Conservation (phyloP, 2,329 filamentous ascomycete genomes). For the Sporothrix luriei region DNA sequence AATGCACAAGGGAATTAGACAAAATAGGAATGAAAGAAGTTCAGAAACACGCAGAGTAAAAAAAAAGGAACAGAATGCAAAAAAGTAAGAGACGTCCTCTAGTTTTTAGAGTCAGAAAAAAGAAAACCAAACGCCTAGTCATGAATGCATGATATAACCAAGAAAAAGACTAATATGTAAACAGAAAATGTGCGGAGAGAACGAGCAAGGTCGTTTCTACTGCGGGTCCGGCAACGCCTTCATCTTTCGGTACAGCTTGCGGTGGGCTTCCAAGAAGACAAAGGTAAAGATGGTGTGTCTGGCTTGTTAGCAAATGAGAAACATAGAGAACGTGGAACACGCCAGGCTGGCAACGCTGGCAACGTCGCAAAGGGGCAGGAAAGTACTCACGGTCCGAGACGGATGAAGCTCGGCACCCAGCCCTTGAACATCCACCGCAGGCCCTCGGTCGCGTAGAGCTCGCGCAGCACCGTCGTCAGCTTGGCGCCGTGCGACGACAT, state of each 20-base stretch:
- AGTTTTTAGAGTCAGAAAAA: not conserved
- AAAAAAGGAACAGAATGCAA: not conserved
- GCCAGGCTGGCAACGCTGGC: not conserved
- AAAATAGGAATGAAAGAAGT: not conserved
- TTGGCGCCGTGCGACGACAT: conserved; percentile 66
- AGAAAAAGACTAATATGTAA: not conserved
- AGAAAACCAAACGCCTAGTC: conserved; percentile 16
- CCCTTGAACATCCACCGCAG: conserved; percentile 85
- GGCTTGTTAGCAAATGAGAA: conserved; percentile 20
- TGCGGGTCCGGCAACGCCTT: conserved; percentile 47
- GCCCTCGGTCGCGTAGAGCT: conserved; percentile 72
- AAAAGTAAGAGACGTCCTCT: not conserved
- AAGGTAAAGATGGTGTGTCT: conserved; percentile 86
- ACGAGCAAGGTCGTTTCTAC: conserved; percentile 1
- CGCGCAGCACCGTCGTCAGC: conserved; percentile 63
- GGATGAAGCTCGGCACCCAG: conserved; percentile 76
- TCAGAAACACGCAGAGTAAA: not conserved
- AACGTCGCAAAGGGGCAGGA: conserved; percentile 1
- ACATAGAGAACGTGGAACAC: not conserved
- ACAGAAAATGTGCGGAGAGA: not conserved
- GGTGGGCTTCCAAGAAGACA: conserved; percentile 83
- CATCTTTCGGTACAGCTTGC: conserved; percentile 69
- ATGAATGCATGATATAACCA: conserved; percentile 19
- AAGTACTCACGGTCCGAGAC: conserved; percentile 63
- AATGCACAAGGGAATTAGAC: not conserved